Conservation (phyloP, 75 land plant species). For the Adiantum capillusveneris region DNA sequence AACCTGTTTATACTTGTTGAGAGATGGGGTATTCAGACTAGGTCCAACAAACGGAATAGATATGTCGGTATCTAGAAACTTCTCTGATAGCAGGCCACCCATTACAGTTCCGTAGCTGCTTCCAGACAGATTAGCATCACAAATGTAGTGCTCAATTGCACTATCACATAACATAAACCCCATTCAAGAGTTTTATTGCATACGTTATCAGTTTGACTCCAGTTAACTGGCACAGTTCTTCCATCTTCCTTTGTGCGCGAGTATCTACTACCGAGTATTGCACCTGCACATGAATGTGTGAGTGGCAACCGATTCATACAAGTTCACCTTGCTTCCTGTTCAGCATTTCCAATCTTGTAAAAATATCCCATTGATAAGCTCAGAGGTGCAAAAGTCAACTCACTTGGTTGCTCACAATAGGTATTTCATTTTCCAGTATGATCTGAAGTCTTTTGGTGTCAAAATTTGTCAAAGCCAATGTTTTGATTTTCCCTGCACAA, state of each 20-base stretch:
- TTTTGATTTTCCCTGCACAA: conserved; percentile 83
- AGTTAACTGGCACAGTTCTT: conserved; percentile 67
- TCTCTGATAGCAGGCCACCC: conserved; percentile 94
- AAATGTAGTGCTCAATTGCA: neutral
- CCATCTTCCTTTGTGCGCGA: conserved; percentile 88
- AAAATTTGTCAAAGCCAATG: conserved; percentile 91
- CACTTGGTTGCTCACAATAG: conserved; percentile 94
- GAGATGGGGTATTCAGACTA: conserved; percentile 86
- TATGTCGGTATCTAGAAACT: conserved; percentile 79
- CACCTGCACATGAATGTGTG: conserved; percentile 36
- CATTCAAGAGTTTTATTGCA: neutral
- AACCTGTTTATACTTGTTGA: conserved; percentile 93
- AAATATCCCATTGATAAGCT: neutral
- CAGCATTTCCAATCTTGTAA: neutral
- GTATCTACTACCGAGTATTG: conserved; percentile 96
- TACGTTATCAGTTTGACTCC: conserved; percentile 95
- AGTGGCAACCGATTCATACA: neutral
- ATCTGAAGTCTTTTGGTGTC: conserved; percentile 79
- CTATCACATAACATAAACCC: neutral
- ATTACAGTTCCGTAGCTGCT: conserved; percentile 96
- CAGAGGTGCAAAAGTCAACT: neutral
- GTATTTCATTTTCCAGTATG: conserved; percentile 84
- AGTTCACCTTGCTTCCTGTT: neutral
- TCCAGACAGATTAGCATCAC: neutral
- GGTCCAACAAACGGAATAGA: conserved; percentile 85